Conservation (phyloP, 2,329 filamentous ascomycete species). For the Davidsoniella virescens region DNA sequence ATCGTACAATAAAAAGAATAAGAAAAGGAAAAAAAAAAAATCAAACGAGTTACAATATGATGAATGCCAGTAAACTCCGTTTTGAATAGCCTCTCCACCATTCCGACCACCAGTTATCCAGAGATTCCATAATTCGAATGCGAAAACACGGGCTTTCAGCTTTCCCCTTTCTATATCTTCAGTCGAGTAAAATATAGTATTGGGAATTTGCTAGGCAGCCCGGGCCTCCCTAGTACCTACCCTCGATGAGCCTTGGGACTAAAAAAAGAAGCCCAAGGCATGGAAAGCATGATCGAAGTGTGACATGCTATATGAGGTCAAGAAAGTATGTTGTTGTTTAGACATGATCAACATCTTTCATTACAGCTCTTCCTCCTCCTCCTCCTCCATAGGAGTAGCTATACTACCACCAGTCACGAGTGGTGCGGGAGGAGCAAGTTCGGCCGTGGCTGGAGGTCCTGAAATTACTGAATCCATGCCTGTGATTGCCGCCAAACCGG, state of each 20-base stretch:
- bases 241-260: too few species aligned
- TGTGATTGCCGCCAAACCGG: constrained; percentile 11
- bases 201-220: too few species aligned
- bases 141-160: too few species aligned
- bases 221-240: too few species aligned
- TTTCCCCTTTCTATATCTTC: too few species aligned
- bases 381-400: constrained; percentile 12
- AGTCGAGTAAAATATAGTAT: neutral
- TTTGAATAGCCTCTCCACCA: constrained; percentile 3
- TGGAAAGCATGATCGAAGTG: neutral
- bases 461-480: constrained; percentile 10
- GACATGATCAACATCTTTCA: neutral
- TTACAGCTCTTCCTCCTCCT: constrained; percentile 14
- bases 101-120: neutral
- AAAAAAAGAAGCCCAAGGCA: neutral
- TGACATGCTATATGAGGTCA: neutral
- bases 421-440: constrained; percentile 5
- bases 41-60: constrained; percentile 2
- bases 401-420: neutral
- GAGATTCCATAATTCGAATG: constrained; percentile 2
- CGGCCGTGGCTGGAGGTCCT: constrained; percentile 6
- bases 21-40: constrained; percentile 5
- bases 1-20: constrained; percentile 1
- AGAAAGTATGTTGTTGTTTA: neutral
- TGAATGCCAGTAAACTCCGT: constrained; percentile 9